Evolutionary conservation across 305 asterid species (phyloP), one percentile per base, ranked within the genome.

Genomic region (Striga hermonthica): DNA sequence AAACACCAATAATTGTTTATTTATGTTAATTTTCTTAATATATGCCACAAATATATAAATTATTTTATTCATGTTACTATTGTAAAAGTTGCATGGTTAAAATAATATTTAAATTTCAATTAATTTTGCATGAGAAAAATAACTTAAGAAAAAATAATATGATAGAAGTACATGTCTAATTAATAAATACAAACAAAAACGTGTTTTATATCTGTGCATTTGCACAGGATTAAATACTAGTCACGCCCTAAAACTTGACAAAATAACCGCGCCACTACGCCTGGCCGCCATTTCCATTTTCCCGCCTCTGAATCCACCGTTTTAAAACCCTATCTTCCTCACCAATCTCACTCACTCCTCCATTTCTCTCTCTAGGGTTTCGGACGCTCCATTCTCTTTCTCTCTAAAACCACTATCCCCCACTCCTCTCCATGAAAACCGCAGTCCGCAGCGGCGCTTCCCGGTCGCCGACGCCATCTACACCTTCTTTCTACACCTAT

Each of bases 251-350:
- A 55, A 79, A 71, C 57, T 69, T 62, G 68, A 74, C 76, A 55
- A 70, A 71, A 34, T 54, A 12, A 53, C 74, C 76, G 78, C 84
- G 81, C 81, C 76, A 71, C 75, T 67, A 36, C 40, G n/a, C 11
- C 43, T 57, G 73, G 62, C 68, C 65, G 82, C 75, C 82, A 72
- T 58, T 45, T 35, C 16, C 36, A 54, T 73, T 80, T 81, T 82
- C 87, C 87, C 87, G 84, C 87, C 75, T 75, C 78, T 61, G 67
- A 15, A 64, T 62, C 49, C 34, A 38, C 70, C 57, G n/a, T 79
- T 77, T 75, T 68, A 73, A 83, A 83, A 76, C 82, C 81, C 77
- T 22, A 64, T 69, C 61, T 57, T 70, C 58, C 73, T 56, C 65
- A 57, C 48, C 52, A 15, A 41, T 5, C 6, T 15, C 49, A 22